Evolutionary conservation across 495 filamentous ascomycete species (phyloP), one percentile per base, ranked within the genome.

Genomic region (Rhizodiscina lignyota): DNA sequence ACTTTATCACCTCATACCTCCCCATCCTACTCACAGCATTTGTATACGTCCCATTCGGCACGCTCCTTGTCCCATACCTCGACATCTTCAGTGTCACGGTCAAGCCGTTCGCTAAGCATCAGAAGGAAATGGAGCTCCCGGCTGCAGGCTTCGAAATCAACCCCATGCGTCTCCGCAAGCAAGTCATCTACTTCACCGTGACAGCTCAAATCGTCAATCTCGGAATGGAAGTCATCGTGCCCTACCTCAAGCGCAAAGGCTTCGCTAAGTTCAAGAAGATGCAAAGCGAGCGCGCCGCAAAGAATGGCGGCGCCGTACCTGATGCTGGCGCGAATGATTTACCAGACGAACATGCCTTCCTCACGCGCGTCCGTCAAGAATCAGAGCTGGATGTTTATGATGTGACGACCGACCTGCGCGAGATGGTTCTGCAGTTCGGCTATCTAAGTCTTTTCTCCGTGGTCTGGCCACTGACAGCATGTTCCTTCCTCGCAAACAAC

Each of bases 1-100:
- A 97, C 60, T 93, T 96, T 49, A 89, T 97, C 50, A 94, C 84
- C 10, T 94, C 89, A 0, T 97, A 96, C 50, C 70, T 94, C 2
- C 79, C 83, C 0, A 73, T 97, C 21, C 78, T 92, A 55, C 62
- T 97, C 11, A 96, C 89, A 0, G 85, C 89, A 5, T 97, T 97
- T 51, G 77, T 97, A 36, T 97, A 97, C 45, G 81, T 97, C 18
- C 91, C 89, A 0, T 97, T 94, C 53, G 89, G 81, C 5, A 76
- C 71, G 44, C 44, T 80, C 22, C 74, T 97, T 36, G 81, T 93
- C 1, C 89, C 89, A 0, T 79, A 94, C 42, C 68, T 97, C 10
- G 81, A 94, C 47, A 55, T 96, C 34, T 91, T 94, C 60, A 70
- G 69, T 38, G 47, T 85, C 24, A 83, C 82, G 0, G 74, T 82